Evolutionary conservation across 2,329 filamentous ascomycete species (phyloP), one percentile per base, ranked within the genome.

Genomic region (Allantophomopsis lycopodina): DNA sequence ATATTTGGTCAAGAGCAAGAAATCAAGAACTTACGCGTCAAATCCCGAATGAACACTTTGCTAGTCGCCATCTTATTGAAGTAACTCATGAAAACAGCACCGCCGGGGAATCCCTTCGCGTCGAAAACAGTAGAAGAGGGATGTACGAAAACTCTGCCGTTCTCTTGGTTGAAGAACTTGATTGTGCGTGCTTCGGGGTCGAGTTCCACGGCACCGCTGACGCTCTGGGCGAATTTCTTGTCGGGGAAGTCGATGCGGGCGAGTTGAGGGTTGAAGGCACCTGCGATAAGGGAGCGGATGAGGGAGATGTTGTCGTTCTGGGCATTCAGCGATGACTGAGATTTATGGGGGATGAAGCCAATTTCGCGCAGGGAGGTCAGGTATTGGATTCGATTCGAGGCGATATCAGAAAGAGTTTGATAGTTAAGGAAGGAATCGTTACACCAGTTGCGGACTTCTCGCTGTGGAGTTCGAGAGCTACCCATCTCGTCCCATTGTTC

Each of bases 171-270:
- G 60, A 86, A 96, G 63, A 88, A 98, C 56, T 87, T 91, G 61
- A 98, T 95, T 3, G 82, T 84, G 39, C 79, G 73, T 4, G 89
- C 89, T 60, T 96, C 89, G 0, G 89, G 89, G 55, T 98, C 91
- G 6, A 95, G 69, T 56, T 91, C 89, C 1, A 96, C 84, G 0
- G 91, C 85, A 7, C 91, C 91, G 1, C 85, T 84, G 46, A 93
- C 75, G 2, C 84, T 86, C 30, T 79, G 77, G 11, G 84, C 83
- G 59, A 93, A 98, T 59, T 95, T 96, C 65, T 94, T 94, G 61
- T 94, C 86, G 0, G 91, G 91, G 49, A 95, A 85, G 47, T 87
- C 81, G 55, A 98, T 94, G 39, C 88, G 77, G 12, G 87, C 87
- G 47, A 95, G 77, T 60, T 96, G 89, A 0, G 91, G 91, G 32